phyloP scores from a whole-genome alignment of 371 early-diverging fungal genomes.

The Syncephalastrum contaminatum region DNA sequence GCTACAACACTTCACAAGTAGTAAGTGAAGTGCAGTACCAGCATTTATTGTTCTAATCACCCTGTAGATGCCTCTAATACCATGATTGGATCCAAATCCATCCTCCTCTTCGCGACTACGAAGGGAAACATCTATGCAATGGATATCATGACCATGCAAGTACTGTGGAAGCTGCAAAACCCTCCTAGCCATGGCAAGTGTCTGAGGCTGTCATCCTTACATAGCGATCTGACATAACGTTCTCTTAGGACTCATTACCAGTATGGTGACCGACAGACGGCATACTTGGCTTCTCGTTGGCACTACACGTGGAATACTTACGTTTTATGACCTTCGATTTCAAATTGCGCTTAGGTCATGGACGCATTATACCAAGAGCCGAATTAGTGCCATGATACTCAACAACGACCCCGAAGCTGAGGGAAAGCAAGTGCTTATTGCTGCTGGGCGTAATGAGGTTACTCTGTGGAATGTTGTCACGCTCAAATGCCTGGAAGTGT shows the following conservation, averaged over 20 bases:
- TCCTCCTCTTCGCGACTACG: constrained; percentile 78
- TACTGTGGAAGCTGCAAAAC: constrained; percentile 64
- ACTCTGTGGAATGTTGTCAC: constrained; percentile 83
- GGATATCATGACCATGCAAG: constrained; percentile 73
- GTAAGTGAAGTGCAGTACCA: constrained; percentile 32
- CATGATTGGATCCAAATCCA: constrained; percentile 66
- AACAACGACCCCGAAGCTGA: constrained; percentile 47
- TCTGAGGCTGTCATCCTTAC: neutral
- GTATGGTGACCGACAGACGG: constrained; percentile 66
- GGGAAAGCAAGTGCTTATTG: constrained; percentile 56
- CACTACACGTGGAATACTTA: constrained; percentile 79
- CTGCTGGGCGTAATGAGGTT: constrained; percentile 76
- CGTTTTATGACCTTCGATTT: constrained; percentile 86
- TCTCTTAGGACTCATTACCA: constrained; percentile 63
- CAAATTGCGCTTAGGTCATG: constrained; percentile 73
- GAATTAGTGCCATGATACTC: constrained; percentile 65
- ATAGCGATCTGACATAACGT: neutral
- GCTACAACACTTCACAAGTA: constrained; percentile 73
- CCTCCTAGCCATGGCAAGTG: constrained; percentile 53
- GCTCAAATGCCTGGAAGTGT: constrained; percentile 71
- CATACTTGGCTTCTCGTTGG: constrained; percentile 77
- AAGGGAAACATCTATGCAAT: constrained; percentile 75
- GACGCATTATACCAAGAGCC: constrained; percentile 75
- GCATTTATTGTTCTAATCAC: neutral
- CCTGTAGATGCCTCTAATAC: constrained; percentile 37